Base-by-base conservation (phyloP, 306 rosid genomes). In the Psophocarpus tetragonolobus region DNA sequence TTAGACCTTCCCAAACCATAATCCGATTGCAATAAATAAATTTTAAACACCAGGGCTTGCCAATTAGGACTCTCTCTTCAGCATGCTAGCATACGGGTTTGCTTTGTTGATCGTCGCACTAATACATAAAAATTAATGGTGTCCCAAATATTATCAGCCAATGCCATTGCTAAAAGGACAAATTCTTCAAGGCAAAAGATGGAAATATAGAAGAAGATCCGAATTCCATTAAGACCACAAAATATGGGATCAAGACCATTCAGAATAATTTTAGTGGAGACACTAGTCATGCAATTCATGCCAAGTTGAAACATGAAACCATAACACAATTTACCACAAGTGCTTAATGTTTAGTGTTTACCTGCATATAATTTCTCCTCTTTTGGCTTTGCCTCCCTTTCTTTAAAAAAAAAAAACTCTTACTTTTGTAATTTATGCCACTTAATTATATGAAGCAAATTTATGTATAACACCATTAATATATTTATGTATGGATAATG, bases 261-360 rank as follows among this genome's bases (percentile, higher is more conserved):
- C 51, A 64, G 66, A 76, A 76, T 50, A 76, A 76, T 41, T 66
- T 76, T 36, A 51, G 56, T 50, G 74, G 81, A 23, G 30, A 33
- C 51, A 44, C 29, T 20, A 21, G 36, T 23, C 5, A 73, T 53
- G 3, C 6, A 53, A 21, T 71, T 13, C 64, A 71, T 20, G 7
- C 56, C 68, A 56, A 39, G 41, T 38, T 56, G 33, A 56, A 56
- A 56, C 32, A 23, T 56, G 63, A 57, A 57, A 57, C 8, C 9
- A 26, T 26, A 24, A 23, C 4, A 0, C 30, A 21, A 48, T 48
- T 18, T 12, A 20, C 13, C 32, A 54, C 15, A 54, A 20, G 15
- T 51, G 26, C 14, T 67, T 26, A 58, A 58, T 24, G 8, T 11
- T 56, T 56, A 11, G 24, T 57, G 64, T 48, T 48, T n/a, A 48